Base-by-base conservation (phyloP, 805 yeast species). In the Cyberlindnera mrakii region DNA sequence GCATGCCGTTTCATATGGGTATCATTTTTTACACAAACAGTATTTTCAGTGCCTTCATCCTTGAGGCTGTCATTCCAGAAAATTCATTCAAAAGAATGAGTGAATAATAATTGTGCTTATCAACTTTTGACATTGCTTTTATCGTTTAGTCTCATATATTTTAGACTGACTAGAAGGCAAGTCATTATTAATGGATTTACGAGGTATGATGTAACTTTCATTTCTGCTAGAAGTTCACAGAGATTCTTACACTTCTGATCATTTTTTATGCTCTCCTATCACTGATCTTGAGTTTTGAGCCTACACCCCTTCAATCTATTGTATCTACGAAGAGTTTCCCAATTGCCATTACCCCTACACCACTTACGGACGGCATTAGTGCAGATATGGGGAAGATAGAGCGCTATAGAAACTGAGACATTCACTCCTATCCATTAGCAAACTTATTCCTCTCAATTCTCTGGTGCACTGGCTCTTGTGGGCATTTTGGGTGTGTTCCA, bases 1-100 rank as follows among this genome's bases (percentile, higher is more conserved):
- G 69, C 31, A 67, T 77, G 52, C 80, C 85, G 85, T 80, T 78
- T 65, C 66, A 75, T 51, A 75, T 76, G 57, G 85, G 80, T 63
- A 77, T 80, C 47, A 80, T 77, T 52, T 73, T 79, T 47, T 80
- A 79, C 58, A 84, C 85, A 37, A 77, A 77, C 60, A 80, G 81
- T 64, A 71, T 80, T 25, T 77, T 77, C 62, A 70, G 77, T 18
- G 62, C 65, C 20, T 67, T 74, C 35, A 74, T 78, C 48, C 67
- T 75, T 39, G 47, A 69, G 20, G 64, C 65, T 38, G 71, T 74
- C 31, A 63, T 71, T 51, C 63, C 66, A 16, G 60, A 60, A 5
- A 48, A 58, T 4, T 48, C 50, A 3, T 6, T 47, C 19, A 44
- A 37, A 33, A 44, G 30, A 37, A 35, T 41, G 5, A 48, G 48